Percentiles rank a stretch among this genome's conserved stretches.
Conservation (phyloP, 2,329 filamentous ascomycete genomes). For the Mycosphaerella sp. region DNA sequence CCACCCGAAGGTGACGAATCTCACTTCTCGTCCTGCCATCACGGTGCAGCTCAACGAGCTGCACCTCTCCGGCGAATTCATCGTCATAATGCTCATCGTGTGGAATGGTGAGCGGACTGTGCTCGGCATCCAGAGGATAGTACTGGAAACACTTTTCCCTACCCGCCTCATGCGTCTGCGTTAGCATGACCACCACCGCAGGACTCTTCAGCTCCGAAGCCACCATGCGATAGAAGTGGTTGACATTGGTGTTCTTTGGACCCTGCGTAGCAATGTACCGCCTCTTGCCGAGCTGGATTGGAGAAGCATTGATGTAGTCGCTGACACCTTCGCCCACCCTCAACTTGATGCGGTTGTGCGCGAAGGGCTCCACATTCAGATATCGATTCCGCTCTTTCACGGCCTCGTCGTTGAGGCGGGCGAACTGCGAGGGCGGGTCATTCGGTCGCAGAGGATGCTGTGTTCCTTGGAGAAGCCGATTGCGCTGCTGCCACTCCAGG, state of each 20-base stretch:
- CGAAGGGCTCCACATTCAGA: constrained; percentile 82
- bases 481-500: constrained; percentile 54
- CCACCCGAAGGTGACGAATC: constrained; percentile 62
- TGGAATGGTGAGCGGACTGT: constrained; percentile 26
- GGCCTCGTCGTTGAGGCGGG: constrained; percentile 52
- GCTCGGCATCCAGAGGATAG: constrained; percentile 45
- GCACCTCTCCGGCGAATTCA: constrained; percentile 61
- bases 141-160: constrained; percentile 85
- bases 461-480: constrained; percentile 46
- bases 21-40: constrained; percentile 57
- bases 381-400: constrained; percentile 71
- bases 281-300: constrained; percentile 40
- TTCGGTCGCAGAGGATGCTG: constrained; percentile 30
- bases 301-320: constrained; percentile 50
- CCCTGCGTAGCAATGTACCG: constrained; percentile 87
- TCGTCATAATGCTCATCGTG: constrained; percentile 25
- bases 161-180: constrained; percentile 71
- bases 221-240: constrained; percentile 94
- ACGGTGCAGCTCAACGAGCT: constrained; percentile 49
- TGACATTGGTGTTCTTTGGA: constrained; percentile 66
- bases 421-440: constrained; percentile 50
- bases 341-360: constrained; percentile 75
- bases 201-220: constrained; percentile 50
- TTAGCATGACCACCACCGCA: constrained; percentile 90
- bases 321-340: constrained; percentile 61